Percentiles rank a stretch among this genome's conserved stretches.
Evolutionary conservation across 2,329 filamentous ascomycete species (phyloP).

Genomic region (Penicillium sp.): DNA sequence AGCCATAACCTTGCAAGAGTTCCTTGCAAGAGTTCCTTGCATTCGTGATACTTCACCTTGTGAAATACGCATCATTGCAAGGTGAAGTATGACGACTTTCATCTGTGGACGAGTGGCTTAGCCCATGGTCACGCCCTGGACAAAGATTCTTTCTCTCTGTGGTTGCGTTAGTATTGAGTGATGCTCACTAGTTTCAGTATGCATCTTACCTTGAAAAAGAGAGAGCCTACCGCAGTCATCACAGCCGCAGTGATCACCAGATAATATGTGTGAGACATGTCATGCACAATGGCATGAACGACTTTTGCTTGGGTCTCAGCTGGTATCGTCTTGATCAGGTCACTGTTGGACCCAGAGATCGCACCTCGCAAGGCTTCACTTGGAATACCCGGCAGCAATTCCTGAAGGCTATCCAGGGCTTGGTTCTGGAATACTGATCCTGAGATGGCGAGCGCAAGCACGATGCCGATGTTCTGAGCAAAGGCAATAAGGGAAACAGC

Average conservation of each 20-base stretch:
- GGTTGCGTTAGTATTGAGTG: not conserved
- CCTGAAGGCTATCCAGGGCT: conserved; percentile 5
- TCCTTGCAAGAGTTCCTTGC: too few relatives aligned
- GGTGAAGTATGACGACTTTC: not conserved
- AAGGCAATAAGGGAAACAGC: conserved; percentile 18
- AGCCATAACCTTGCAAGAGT: too few relatives aligned
- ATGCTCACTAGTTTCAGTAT: not conserved
- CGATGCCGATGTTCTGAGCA: conserved; percentile 19
- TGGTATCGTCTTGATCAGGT: not conserved
- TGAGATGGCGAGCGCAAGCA: conserved; percentile 19
- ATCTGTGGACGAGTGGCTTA: not conserved
- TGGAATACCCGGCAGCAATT: conserved; percentile 6
- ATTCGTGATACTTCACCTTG: not conserved
- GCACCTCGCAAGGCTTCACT: conserved; percentile 4
- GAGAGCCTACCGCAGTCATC: conserved; percentile 14
- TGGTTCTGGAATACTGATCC: conserved; percentile 19
- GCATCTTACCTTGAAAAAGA: conserved; percentile 17
- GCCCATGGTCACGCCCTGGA: not conserved
- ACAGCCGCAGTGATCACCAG: conserved; percentile 23
- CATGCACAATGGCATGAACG: conserved; percentile 16
- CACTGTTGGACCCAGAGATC: conserved; percentile 8
- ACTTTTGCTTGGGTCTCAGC: conserved; percentile 1
- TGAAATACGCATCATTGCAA: too few relatives aligned
- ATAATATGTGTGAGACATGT: conserved; percentile 18
- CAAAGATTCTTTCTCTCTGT: conserved; percentile 14